These are phyloP conservation scores for Geotrichum citri-aurantii DNA, from an alignment of 1,139 yeast genomes.

Conservation along the genomic window DNA sequence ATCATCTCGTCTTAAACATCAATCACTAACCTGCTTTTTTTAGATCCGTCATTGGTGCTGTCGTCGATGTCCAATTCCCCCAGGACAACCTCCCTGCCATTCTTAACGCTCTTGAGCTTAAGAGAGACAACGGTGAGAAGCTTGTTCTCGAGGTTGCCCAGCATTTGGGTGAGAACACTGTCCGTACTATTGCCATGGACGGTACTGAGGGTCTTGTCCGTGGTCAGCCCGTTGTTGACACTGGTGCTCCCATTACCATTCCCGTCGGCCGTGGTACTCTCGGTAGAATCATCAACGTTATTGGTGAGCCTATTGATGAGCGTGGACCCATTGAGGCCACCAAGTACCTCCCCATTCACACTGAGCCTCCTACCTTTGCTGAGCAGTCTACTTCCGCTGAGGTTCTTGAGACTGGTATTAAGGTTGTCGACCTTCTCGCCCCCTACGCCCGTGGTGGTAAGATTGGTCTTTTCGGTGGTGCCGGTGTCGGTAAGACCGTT, in stretches of 20 bases:
- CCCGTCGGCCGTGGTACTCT: slow-evolving; percentile 99
- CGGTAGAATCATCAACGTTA: slow-evolving; percentile 97
- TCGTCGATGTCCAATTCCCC: slow-evolving; percentile 98
- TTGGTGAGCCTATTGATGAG: slow-evolving; percentile 99
- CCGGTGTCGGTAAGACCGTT: slow-evolving; percentile 99
- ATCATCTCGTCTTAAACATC: neutral
- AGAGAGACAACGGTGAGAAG: slow-evolving; percentile 54
- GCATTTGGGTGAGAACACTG: slow-evolving; percentile 99
- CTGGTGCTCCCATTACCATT: slow-evolving; percentile 97
- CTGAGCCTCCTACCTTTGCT: slow-evolving; percentile 93
- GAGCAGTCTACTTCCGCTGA: slow-evolving; percentile 98
- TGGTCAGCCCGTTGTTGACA: slow-evolving; percentile 87
- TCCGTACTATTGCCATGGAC: slow-evolving; percentile 99
- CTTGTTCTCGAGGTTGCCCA: slow-evolving; percentile 97
- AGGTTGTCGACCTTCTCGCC: slow-evolving; percentile 98
- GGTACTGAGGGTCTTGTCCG: slow-evolving; percentile 99
- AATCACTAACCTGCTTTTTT: slow-evolving; percentile 6
- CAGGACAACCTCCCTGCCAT: slow-evolving; percentile 96
- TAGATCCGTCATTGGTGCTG: slow-evolving; percentile 99
- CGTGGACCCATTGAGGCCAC: slow-evolving; percentile 95
- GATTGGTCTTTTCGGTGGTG: slow-evolving; percentile 99
- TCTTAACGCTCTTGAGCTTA: slow-evolving; percentile 90
- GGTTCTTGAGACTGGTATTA: slow-evolving; percentile 98
- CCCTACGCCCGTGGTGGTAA: slow-evolving; percentile 99
- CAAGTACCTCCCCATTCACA: slow-evolving; percentile 95